These are phyloP conservation scores for Clitocybe nebularis DNA, from an alignment of 1,284 basidiomycete genomes.

Conservation along the genomic window DNA sequence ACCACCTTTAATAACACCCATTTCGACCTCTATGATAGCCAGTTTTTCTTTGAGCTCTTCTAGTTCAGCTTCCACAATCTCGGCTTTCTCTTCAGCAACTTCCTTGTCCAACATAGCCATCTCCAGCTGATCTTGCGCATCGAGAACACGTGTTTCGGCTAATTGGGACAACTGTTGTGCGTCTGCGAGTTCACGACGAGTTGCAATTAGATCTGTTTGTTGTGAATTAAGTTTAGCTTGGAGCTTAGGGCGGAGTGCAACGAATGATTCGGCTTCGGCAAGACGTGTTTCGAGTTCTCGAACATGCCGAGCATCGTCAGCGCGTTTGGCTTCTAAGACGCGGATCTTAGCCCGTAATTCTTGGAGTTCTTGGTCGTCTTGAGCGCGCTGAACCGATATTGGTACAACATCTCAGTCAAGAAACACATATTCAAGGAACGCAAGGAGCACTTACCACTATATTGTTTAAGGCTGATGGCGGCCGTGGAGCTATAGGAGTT, in stretches of 20 bases:
- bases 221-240: slow-evolving; percentile 83
- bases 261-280: slow-evolving; percentile 80
- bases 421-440: neutral
- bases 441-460: slow-evolving; percentile 16
- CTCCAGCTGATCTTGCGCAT: slow-evolving; percentile 87
- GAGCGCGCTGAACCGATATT: slow-evolving; percentile 13
- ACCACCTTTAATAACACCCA: slow-evolving; percentile 66
- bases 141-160: slow-evolving; percentile 37
- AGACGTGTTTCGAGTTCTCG: slow-evolving; percentile 84
- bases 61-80: slow-evolving; percentile 74
- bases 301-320: slow-evolving; percentile 82
- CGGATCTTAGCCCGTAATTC: slow-evolving; percentile 83
- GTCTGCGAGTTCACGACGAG: slow-evolving; percentile 66
- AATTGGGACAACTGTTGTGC: slow-evolving; percentile 53
- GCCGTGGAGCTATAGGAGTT: slow-evolving; percentile 17
- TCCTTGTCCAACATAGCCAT: slow-evolving; percentile 96
- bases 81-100: slow-evolving; percentile 92
- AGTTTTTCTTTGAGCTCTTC: slow-evolving; percentile 75
- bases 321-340: slow-evolving; percentile 81
- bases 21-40: slow-evolving; percentile 82
- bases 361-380: slow-evolving; percentile 63
- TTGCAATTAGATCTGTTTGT: slow-evolving; percentile 71
- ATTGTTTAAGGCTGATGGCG: slow-evolving; percentile 15
- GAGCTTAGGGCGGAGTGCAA: slow-evolving; percentile 83
- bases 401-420: neutral